These are phyloP conservation scores for Vachellia collinsii DNA, from an alignment of 306 rosid species.

Conservation along the genomic window DNA sequence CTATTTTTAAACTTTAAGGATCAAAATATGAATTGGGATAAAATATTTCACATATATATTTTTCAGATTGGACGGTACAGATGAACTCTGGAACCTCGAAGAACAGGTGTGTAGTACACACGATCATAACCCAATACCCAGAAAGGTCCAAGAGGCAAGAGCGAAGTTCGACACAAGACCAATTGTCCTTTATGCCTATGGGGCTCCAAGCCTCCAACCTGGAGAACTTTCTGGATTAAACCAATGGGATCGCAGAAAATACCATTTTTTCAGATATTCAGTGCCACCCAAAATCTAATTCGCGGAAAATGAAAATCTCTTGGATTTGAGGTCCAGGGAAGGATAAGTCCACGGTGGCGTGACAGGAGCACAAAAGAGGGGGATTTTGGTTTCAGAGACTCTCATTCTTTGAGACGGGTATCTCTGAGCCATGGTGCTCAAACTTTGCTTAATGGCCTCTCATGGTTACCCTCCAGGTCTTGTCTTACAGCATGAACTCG, in stretches of 20 bases:
- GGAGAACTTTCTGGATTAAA: conserved; percentile 48
- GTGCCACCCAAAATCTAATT: conserved; percentile 42
- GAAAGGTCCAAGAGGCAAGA: conserved; percentile 30
- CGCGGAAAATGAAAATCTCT: conserved; percentile 36
- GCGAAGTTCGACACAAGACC: background rate
- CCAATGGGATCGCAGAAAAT: conserved; percentile 38
- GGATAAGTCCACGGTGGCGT: conserved; percentile 50
- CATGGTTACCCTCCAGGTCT: conserved; percentile 63
- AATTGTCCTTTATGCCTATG: conserved; percentile 16
- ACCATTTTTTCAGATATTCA: conserved; percentile 12
- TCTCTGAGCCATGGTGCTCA: conserved; percentile 49
- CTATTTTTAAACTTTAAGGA: too few relatives aligned
- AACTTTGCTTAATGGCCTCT: conserved; percentile 73
- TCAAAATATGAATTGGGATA: too few relatives aligned
- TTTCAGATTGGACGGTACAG: background rate
- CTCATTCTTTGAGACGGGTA: conserved; percentile 38
- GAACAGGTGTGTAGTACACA: background rate
- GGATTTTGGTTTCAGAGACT: conserved; percentile 38
- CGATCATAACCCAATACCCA: background rate
- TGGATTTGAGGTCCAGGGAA: conserved; percentile 40
- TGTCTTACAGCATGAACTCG: conserved; percentile 56
- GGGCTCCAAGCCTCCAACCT: conserved; percentile 49
- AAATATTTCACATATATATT: too few relatives aligned
- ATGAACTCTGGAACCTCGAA: background rate
- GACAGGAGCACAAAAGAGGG: conserved; percentile 35